These are phyloP conservation scores for Zymoseptoria passerinii DNA, from an alignment of 2,329 filamentous ascomycete genomes.

Conservation along the genomic window DNA sequence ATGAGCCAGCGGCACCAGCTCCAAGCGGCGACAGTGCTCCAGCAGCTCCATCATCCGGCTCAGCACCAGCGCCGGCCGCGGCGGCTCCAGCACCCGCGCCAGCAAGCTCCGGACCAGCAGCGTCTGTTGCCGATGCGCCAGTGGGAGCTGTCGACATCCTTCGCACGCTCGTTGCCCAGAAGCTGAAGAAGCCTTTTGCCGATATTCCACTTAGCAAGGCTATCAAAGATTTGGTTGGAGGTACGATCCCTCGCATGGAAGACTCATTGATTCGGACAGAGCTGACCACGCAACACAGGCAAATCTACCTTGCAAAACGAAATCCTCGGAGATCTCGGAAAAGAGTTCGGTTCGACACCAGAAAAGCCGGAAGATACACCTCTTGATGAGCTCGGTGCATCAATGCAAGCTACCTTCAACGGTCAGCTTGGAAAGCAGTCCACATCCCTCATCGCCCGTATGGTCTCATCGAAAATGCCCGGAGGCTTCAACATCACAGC, in stretches of 20 bases:
- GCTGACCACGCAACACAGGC: slow-evolving; percentile 44
- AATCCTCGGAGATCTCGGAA: slow-evolving; percentile 92
- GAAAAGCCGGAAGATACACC: slow-evolving; percentile 98
- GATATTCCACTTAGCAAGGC: slow-evolving; percentile 92
- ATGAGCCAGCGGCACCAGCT: slow-evolving; percentile 58
- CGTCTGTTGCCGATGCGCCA: slow-evolving; percentile 75
- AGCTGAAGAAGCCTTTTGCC: slow-evolving; percentile 85
- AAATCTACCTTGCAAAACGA: slow-evolving; percentile 99
- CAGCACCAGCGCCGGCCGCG: slow-evolving; percentile 45
- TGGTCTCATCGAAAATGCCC: slow-evolving; percentile 99
- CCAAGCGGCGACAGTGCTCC: slow-evolving; percentile 43
- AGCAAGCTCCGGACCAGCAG: slow-evolving; percentile 72
- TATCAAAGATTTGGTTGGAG: slow-evolving; percentile 96
- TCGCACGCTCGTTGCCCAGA: slow-evolving; percentile 83
- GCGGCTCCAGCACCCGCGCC: slow-evolving; percentile 51
- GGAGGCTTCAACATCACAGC: slow-evolving; percentile 98
- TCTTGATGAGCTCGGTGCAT: slow-evolving; percentile 84
- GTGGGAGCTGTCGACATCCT: slow-evolving; percentile 86
- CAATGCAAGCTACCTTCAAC: slow-evolving; percentile 98
- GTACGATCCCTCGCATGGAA: slow-evolving; percentile 45
- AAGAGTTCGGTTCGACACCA: slow-evolving; percentile 95
- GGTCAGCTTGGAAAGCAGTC: slow-evolving; percentile 97
- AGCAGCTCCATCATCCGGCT: slow-evolving; percentile 36
- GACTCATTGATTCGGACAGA: background rate
- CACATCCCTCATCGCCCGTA: slow-evolving; percentile 79